These are phyloP conservation scores for Eurotiales sp. DNA, from an alignment of 2,329 filamentous ascomycete species.

Conservation along the genomic window DNA sequence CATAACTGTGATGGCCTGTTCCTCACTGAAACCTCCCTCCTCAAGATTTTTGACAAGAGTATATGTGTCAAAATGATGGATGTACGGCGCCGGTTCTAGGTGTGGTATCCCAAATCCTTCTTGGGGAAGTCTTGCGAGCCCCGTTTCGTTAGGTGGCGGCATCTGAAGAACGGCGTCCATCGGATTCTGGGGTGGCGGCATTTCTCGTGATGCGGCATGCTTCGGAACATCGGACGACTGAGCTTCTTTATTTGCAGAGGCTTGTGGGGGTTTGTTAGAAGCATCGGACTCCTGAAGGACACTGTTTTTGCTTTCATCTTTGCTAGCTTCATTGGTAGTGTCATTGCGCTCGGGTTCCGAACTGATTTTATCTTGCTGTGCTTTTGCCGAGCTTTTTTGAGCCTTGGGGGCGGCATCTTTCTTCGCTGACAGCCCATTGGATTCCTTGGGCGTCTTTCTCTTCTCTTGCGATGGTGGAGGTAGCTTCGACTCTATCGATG, in stretches of 20 bases:
- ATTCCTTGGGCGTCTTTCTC: conserved; percentile 20
- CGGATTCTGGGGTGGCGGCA: conserved; percentile 18
- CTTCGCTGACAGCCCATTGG: conserved; percentile 15
- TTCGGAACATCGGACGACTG: not conserved
- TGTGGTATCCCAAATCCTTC: conserved; percentile 58
- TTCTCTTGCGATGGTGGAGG: conserved; percentile 35
- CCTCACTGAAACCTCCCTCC: conserved; percentile 64
- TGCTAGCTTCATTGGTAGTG: not conserved
- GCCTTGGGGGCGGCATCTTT: conserved; percentile 13
- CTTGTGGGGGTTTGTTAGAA: not conserved
- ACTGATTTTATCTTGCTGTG: conserved; percentile 2
- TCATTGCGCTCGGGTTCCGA: not conserved
- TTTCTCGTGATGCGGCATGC: not conserved
- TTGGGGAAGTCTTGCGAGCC: conserved; percentile 23
- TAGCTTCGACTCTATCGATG: conserved; percentile 40
- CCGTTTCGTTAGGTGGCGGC: conserved; percentile 36
- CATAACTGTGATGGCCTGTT: conserved; percentile 82
- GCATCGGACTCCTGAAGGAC: not conserved
- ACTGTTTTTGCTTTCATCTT: not conserved
- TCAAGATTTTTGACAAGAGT: conserved; percentile 77
- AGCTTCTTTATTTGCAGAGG: not conserved
- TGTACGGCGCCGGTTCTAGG: conserved; percentile 67
- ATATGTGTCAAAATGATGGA: conserved; percentile 97
- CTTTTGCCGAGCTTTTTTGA: conserved; percentile 3
- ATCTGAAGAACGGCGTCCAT: conserved; percentile 42